These are phyloP conservation scores for Salvia rosmarinus DNA, from an alignment of 257 asterid species.

Conservation along the genomic window DNA sequence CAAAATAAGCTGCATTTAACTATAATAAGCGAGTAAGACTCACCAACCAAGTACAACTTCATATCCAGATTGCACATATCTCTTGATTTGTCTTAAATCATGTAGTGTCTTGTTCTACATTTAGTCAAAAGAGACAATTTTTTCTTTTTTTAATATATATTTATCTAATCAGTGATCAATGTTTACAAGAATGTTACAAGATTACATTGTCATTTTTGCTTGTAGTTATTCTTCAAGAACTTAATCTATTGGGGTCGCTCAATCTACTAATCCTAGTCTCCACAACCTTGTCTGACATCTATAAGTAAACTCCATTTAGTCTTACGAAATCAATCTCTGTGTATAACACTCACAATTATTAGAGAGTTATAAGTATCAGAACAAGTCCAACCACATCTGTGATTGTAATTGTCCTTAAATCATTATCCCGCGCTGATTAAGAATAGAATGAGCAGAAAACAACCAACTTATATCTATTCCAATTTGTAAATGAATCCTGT, in stretches of 20 bases:
- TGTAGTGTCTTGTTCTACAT: neutral
- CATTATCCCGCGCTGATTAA: neutral
- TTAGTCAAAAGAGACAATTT: too few species aligned
- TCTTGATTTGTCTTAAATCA: neutral
- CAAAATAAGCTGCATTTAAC: neutral
- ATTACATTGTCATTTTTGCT: neutral
- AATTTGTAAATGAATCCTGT: neutral
- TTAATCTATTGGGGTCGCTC: neutral
- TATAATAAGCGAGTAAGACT: too few species aligned
- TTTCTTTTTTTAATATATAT: too few species aligned
- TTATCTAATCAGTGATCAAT: neutral
- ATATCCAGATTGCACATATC: neutral
- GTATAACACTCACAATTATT: too few species aligned
- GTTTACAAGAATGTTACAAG: neutral
- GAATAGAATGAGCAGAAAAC: neutral
- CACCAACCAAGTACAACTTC: too few species aligned
- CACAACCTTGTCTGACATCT: neutral
- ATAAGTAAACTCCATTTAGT: neutral
- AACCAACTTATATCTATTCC: neutral
- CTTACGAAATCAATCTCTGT: neutral
- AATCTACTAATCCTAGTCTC: neutral
- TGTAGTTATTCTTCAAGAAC: neutral
- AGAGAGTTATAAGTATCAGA: neutral
- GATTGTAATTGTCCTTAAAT: neutral
- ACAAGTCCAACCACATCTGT: neutral